A percentile compares a stretch with the other conserved stretches of the same genome.
Conservation (phyloP, 2,329 filamentous ascomycete genomes). For the Gaeumannomyces sp. region DNA sequence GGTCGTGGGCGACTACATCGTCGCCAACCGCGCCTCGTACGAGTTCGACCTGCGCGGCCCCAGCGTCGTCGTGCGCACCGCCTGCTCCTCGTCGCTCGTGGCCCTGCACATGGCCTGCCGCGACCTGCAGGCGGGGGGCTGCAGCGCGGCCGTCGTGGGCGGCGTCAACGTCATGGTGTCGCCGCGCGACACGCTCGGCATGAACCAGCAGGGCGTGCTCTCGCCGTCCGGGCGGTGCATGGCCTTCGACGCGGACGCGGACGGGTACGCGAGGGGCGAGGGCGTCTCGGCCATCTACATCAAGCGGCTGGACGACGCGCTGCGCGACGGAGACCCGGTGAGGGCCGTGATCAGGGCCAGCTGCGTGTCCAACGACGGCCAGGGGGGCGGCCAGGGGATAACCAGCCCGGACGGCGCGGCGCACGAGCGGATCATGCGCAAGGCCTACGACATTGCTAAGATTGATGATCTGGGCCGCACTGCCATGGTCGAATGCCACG, state of each 20-base stretch:
- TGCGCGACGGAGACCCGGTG: conserved; percentile 39
- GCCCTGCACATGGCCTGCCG: conserved; percentile 31
- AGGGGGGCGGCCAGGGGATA: conserved; percentile 30
- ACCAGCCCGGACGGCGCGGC: conserved; percentile 25
- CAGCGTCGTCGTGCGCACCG: conserved; percentile 32
- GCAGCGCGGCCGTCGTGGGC: conserved; percentile 27
- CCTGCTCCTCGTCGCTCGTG: conserved; percentile 31
- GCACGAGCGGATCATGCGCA: conserved; percentile 28
- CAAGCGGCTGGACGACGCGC: conserved; percentile 39
- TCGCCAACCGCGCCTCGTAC: conserved; percentile 28
- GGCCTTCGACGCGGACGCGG: conserved; percentile 36
- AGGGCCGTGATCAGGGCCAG: conserved; percentile 32
- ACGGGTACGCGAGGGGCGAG: conserved; percentile 47
- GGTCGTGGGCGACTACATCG: conserved; percentile 37
- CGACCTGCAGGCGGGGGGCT: conserved; percentile 21
- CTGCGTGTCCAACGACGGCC: conserved; percentile 36
- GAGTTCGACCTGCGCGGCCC: conserved; percentile 28
- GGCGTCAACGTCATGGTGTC: conserved; percentile 30
- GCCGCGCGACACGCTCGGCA: conserved; percentile 23
- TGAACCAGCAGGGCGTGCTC: conserved; percentile 30
- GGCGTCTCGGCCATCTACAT: conserved; percentile 37
- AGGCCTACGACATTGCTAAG: conserved; percentile 23
- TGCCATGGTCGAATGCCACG: conserved; percentile 28
- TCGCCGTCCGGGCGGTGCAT: conserved; percentile 26
- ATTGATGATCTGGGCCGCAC: conserved; percentile 22